These are phyloP conservation scores for Thozetella sp. DNA, from an alignment of 495 filamentous ascomycete genomes.

Conservation along the genomic window DNA sequence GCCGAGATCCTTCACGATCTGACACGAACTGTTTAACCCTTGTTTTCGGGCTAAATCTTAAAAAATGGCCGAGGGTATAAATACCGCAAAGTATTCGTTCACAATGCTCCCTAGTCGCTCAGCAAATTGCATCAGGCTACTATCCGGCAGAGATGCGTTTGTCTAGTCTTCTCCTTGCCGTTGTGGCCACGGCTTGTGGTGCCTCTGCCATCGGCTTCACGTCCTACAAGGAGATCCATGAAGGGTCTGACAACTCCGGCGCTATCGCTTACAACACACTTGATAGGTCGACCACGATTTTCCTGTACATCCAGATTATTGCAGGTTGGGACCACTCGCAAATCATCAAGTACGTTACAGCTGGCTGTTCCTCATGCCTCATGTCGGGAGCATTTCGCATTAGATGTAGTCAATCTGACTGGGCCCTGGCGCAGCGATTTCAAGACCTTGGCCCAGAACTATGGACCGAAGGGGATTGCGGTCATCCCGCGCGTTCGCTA, in stretches of 20 bases:
- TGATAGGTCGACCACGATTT: neutral
- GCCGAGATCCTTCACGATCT: no score
- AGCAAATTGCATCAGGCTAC: no score
- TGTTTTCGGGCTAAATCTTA: no score
- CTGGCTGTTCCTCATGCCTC: neutral
- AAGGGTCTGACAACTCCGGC: neutral
- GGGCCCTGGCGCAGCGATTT: neutral
- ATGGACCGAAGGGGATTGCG: neutral
- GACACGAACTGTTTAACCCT: no score
- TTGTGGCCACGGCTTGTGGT: neutral
- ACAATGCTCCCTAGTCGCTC: no score
- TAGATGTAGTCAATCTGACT: no score
- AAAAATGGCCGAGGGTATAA: no score
- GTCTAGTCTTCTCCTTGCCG: neutral
- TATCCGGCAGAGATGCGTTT: no score
- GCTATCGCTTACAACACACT: neutral
- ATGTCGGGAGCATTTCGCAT: no score
- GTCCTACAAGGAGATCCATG: neutral
- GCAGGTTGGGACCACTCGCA: neutral
- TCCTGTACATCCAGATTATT: constrained; percentile 3
- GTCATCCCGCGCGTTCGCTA: constrained; percentile 4
- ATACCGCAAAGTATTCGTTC: no score
- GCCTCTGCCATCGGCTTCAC: constrained; percentile 1
- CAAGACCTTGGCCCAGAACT: constrained; percentile 1
- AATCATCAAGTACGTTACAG: neutral